Base-by-base conservation (phyloP, 495 filamentous ascomycete genomes). In the Clohesyomyces aquaticus region DNA sequence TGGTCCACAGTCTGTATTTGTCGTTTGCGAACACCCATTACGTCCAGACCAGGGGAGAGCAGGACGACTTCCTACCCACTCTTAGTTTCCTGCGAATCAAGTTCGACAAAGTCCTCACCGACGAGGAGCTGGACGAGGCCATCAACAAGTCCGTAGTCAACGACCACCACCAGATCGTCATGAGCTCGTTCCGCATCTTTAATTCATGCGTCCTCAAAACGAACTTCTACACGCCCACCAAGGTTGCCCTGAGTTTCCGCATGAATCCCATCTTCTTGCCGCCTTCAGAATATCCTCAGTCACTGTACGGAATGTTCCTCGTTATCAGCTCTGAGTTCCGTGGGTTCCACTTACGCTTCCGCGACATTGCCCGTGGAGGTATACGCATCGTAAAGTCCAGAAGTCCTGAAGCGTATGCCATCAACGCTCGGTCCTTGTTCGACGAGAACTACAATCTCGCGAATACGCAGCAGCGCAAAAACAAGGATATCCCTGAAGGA, bases 401-500 rank as follows among this genome's bases (percentile, higher is more conserved):
- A 54, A 97, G 93, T 76, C 87, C 88, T 71, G 94, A 98, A 76
- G 90, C 91, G 0, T 98, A 96, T 73, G 82, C 89, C 61, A 97
- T 98, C 81, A 98, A 98, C 69, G 92, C 92, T 11, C 89, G 95
- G 43, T 94, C 89, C 19, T 81, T 98, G 48, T 98, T 98, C 68
- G 94, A 98, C 65, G 94, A 98, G 77, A 98, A 98, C 77, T 98
- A 98, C 77, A 93, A 93, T 61, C 85, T 98, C 63, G 94, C 94
- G 63, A 98, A 94, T 76, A 98, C 94, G 0, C 94, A 98, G 76
- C 95, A 98, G 80, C 90, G 95, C 71, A 98, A 98, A 85, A 98
- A 98, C 81, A 98, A 98, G 80, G 94, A 98, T 71, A 98, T 98
- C 43, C 94, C 94, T n/a, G 94, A 98, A 80, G 94, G 94, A 55